A percentile compares a stretch with the other conserved stretches of the same genome.
These are phyloP conservation scores for Ceratocystis cubensis DNA, from an alignment of 2,329 filamentous ascomycete genomes.

Conservation along the genomic window DNA sequence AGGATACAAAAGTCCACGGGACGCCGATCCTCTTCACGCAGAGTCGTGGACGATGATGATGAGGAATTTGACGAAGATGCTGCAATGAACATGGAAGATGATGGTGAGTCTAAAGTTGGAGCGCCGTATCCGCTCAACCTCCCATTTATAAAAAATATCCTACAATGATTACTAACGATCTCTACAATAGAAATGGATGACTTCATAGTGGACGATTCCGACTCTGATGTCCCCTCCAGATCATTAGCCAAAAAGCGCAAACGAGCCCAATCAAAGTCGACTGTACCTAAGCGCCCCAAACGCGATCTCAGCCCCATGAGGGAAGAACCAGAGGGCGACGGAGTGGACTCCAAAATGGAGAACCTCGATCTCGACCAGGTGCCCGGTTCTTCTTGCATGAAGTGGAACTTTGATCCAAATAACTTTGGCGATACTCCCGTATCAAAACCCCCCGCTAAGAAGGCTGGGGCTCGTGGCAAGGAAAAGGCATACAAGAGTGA, in stretches of 20 bases:
- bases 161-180: slow-evolving; percentile 17
- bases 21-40: slow-evolving; percentile 38
- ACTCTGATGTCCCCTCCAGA: slow-evolving; percentile 54
- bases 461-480: slow-evolving; percentile 31
- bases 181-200: slow-evolving; percentile 61
- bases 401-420: slow-evolving; percentile 59
- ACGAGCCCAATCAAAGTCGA: slow-evolving; percentile 40
- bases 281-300: slow-evolving; percentile 49
- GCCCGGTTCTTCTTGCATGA: slow-evolving; percentile 31
- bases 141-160: background rate
- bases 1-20: slow-evolving; percentile 23
- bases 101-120: slow-evolving; percentile 33
- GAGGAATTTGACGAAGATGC: slow-evolving; percentile 50
- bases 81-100: slow-evolving; percentile 49
- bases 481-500: slow-evolving; percentile 68
- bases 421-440: slow-evolving; percentile 27
- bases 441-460: slow-evolving; percentile 22
- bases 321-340: slow-evolving; percentile 32
- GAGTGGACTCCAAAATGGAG: slow-evolving; percentile 36
- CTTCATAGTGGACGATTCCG: slow-evolving; percentile 79
- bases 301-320: slow-evolving; percentile 27
- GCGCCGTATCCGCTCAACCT: no score
- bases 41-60: slow-evolving; percentile 51
- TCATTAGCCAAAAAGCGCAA: slow-evolving; percentile 59
- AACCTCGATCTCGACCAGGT: slow-evolving; percentile 40